These are phyloP conservation scores for Phyllostachys edulis DNA, from an alignment of 176 grass and related monocot species.

Conservation along the genomic window DNA sequence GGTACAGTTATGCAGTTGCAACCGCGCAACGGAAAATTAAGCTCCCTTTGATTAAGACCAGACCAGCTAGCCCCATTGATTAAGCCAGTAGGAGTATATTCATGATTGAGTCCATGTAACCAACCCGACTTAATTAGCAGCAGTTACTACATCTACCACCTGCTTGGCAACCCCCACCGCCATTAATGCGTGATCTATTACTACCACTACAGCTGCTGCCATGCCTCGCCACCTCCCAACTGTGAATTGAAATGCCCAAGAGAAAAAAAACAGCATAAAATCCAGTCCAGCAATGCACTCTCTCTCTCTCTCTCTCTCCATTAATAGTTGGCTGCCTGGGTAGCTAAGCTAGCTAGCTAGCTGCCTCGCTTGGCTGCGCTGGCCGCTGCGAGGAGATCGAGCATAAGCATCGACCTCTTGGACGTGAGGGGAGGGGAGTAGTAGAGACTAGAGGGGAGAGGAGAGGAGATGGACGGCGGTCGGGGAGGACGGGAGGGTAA, in stretches of 20 bases:
- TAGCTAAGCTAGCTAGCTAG: slow-evolving; percentile 29
- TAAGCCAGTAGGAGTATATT: background rate
- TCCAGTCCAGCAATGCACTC: background rate
- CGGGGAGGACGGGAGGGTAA: background rate
- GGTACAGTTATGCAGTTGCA: slow-evolving; percentile 20
- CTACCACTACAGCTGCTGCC: background rate
- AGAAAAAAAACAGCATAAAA: slow-evolving; percentile 8
- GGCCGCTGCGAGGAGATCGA: background rate
- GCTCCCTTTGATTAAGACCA: background rate
- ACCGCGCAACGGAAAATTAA: background rate
- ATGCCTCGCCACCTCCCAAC: slow-evolving; percentile 36
- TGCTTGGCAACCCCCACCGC: slow-evolving; percentile 47
- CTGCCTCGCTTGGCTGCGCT: slow-evolving; percentile 17
- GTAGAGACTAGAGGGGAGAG: background rate
- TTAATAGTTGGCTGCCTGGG: slow-evolving; percentile 35
- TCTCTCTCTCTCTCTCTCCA: background rate
- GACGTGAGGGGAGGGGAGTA: background rate
- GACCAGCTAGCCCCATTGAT: slow-evolving; percentile 18
- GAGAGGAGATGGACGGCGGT: slow-evolving; percentile 27
- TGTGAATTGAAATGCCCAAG: slow-evolving; percentile 2
- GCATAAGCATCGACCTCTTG: background rate
- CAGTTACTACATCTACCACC: slow-evolving; percentile 43
- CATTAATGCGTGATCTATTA: slow-evolving; percentile 46
- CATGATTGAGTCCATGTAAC: background rate
- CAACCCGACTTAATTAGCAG: slow-evolving; percentile 23